phyloP scores from a whole-genome alignment of 345 rosid species.

The Balakata baccata region DNA sequence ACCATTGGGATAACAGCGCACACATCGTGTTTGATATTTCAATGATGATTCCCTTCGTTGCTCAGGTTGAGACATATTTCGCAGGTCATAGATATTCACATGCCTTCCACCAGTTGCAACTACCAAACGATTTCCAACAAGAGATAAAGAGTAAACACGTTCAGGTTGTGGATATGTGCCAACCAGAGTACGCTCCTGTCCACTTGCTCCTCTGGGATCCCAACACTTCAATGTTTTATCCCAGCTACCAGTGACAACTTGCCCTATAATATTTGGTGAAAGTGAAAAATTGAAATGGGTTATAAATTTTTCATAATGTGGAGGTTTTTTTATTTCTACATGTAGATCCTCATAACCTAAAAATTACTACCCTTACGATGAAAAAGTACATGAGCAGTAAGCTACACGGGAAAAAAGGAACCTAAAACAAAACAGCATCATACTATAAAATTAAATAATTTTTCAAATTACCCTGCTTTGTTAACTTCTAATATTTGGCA shows the following conservation, averaged over 20 bases:
- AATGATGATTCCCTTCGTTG: constrained; percentile 90
- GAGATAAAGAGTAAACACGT: constrained; percentile 90
- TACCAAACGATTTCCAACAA: constrained; percentile 84
- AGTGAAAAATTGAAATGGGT: background rate
- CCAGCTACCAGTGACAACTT: constrained; percentile 96
- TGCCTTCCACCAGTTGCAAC: constrained; percentile 97
- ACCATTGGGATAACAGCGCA: constrained; percentile 91
- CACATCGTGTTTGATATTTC: constrained; percentile 94
- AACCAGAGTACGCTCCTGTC: constrained; percentile 72
- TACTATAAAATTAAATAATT: background rate
- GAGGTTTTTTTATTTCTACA: background rate
- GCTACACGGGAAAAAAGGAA: background rate
- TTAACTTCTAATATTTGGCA: background rate
- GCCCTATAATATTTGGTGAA: constrained; percentile 46
- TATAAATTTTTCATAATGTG: background rate
- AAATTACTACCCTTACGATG: background rate
- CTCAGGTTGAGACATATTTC: constrained; percentile 97
- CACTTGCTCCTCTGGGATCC: constrained; percentile 98
- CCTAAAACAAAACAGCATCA: background rate
- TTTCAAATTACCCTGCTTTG: background rate
- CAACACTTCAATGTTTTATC: constrained; percentile 90
- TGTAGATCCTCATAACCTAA: background rate
- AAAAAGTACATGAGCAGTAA: background rate
- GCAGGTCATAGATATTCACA: constrained; percentile 83
- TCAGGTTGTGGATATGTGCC: constrained; percentile 89